Conservation (phyloP, 257 asterid species). For the Capsicum chinense region DNA sequence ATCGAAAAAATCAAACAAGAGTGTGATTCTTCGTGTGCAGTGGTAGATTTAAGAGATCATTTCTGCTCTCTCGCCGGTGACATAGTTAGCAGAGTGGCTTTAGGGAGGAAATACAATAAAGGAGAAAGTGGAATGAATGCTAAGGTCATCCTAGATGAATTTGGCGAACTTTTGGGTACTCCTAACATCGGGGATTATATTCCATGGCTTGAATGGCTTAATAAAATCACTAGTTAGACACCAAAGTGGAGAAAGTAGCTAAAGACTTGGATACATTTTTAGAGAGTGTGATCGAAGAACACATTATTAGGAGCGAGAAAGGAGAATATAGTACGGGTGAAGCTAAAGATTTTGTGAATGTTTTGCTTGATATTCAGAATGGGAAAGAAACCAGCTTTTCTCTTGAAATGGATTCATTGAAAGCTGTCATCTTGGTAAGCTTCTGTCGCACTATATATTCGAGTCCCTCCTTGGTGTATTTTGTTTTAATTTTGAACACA, state of each 20-base stretch:
- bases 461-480: not conserved
- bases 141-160: slow-evolving; percentile 32
- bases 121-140: slow-evolving; percentile 42
- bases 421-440: not conserved
- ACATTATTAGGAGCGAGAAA: not conserved
- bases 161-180: slow-evolving; percentile 36
- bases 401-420: slow-evolving; percentile 33
- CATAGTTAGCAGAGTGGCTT: slow-evolving; percentile 21
- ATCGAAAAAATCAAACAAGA: not conserved
- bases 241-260: too few relatives aligned
- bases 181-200: too few relatives aligned
- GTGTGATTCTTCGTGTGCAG: not conserved
- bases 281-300: slow-evolving; percentile 34
- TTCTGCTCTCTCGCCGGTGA: slow-evolving; percentile 38
- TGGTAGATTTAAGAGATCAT: slow-evolving; percentile 42
- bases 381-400: too few relatives aligned
- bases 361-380: too few relatives aligned
- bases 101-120: not conserved
- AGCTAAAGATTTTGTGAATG: slow-evolving; percentile 39
- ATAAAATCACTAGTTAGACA: too few relatives aligned
- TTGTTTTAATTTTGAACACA: too few relatives aligned
- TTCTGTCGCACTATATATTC: too few relatives aligned
- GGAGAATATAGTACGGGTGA: not conserved
- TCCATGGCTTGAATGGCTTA: too few relatives aligned
- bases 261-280: too few relatives aligned